Base-by-base conservation (phyloP, 495 filamentous ascomycete species). In the Lophium mytilinum region DNA sequence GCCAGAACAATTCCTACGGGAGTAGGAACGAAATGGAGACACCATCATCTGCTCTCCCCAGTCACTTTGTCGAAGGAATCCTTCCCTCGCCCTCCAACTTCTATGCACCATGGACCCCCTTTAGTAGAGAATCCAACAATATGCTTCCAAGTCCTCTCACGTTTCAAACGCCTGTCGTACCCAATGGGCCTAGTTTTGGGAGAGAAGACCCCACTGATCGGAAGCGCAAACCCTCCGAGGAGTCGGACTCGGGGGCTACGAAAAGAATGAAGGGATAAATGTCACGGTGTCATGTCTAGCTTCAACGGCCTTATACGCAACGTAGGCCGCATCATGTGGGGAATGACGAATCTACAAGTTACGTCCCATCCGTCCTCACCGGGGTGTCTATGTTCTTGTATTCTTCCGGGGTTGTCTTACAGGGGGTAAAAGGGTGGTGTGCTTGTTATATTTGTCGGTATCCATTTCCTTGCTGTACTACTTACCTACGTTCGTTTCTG, bases 1-100 rank as follows among this genome's bases (percentile, higher is more conserved):
- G 80, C 53, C 80, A 74, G 51, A 83, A 80, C 54, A 67, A 47
- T n/a, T 52, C 54, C 1, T 62, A 79, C 59, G 83, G 76, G 46
- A 79, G 72, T 50, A 82, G 80, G 50, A 88, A 87, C 68, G 86
- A 88, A 60, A 91, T 90, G 57, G 90, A 96, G 63, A 97, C 93
- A 4, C 93, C 93, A 0, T 91, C 95, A n/a, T 96, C 92, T n/a
- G 92, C 93, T 3, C 77, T 98, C 8, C 93, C 93, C 1, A 93
- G 88, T 48, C 81, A 91, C 21, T 96, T 97, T 69, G 83, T 96
- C 43, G 85, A 83, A 30, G 85, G 88, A 61, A 86, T 94, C 34
- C 77, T 96, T 18, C 91, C 93, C 1, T 90, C 86, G 41, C 93
- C 93, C 2, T 89, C 83, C 52, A 87, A 80, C 57, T 96, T 97